Evolutionary conservation across 495 filamentous ascomycete genomes (phyloP).

Genomic region (Trichoderma erinaceum): DNA sequence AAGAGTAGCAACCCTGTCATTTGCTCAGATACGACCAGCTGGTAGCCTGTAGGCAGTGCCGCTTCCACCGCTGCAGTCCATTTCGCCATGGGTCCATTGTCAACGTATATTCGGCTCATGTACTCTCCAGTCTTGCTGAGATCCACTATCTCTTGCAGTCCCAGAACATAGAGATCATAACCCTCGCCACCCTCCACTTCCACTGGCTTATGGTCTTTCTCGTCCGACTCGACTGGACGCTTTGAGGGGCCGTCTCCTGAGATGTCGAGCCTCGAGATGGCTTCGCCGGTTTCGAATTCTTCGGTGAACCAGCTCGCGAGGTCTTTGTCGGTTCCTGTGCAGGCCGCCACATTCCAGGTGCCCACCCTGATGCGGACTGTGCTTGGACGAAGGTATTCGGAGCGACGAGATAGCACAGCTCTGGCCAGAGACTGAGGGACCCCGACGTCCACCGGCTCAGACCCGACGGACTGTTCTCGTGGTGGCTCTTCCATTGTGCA

Average conservation of each 20-base stretch:
- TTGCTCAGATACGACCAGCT: constrained; percentile 71
- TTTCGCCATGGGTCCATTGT: constrained; percentile 59
- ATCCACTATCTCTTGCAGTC: constrained; percentile 88
- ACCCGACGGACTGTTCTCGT: constrained; percentile 24
- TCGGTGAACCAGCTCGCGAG: constrained; percentile 79
- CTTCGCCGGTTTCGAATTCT: constrained; percentile 60
- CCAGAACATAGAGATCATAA: constrained; percentile 82
- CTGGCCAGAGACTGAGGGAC: constrained; percentile 40
- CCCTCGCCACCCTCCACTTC: constrained; percentile 47
- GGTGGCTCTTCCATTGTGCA: constrained; percentile 4
- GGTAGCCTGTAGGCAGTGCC: constrained; percentile 70
- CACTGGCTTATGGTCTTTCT: constrained; percentile 34
- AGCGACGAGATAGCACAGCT: constrained; percentile 59
- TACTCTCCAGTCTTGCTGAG: constrained; percentile 58
- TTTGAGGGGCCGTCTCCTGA: constrained; percentile 24
- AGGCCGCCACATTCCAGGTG: constrained; percentile 89
- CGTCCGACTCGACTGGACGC: constrained; percentile 22
- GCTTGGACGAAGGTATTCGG: constrained; percentile 67
- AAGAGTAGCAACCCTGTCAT: constrained; percentile 80
- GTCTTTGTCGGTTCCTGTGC: constrained; percentile 77
- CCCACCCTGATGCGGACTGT: constrained; percentile 78
- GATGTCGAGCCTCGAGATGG: constrained; percentile 47
- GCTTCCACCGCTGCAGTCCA: constrained; percentile 71
- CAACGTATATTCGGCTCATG: constrained; percentile 60
- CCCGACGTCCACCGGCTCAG: constrained; percentile 32